Conservation (phyloP, 176 grass and related monocot genomes). For the Eragrostis nindensis region DNA sequence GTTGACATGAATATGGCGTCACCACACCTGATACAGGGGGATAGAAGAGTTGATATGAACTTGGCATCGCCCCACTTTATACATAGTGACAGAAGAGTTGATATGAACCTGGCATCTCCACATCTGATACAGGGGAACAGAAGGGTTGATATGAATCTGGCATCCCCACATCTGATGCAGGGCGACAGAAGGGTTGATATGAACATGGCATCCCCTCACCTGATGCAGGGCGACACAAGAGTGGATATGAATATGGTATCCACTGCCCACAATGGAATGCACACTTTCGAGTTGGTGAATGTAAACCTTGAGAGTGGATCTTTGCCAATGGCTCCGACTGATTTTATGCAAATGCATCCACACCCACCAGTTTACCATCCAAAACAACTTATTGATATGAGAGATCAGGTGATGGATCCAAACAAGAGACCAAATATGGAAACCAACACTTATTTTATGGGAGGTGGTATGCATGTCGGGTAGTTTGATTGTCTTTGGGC, state of each 20-base stretch:
- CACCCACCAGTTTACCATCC: constrained; percentile 58
- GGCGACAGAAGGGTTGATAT: constrained; percentile 55
- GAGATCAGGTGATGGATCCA: constrained; percentile 59
- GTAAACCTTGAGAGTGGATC: constrained; percentile 56
- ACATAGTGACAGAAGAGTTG: constrained; percentile 53
- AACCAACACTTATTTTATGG: constrained; percentile 60
- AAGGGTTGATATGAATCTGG: constrained; percentile 53
- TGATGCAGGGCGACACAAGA: constrained; percentile 44
- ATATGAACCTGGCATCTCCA: constrained; percentile 56
- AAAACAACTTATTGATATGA: constrained; percentile 55
- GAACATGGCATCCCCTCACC: constrained; percentile 42
- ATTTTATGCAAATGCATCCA: constrained; percentile 71
- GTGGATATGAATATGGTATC: constrained; percentile 68
- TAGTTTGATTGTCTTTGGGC: constrained; percentile 39
- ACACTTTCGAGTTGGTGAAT: constrained; percentile 58
- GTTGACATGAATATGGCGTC: constrained; percentile 59
- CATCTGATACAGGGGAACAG: constrained; percentile 47
- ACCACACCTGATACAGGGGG: constrained; percentile 50
- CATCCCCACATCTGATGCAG: constrained; percentile 47
- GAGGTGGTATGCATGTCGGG: constrained; percentile 66
- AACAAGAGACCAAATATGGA: constrained; percentile 71
- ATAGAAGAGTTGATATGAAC: constrained; percentile 50
- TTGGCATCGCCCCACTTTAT: constrained; percentile 48
- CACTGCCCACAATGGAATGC: constrained; percentile 49
- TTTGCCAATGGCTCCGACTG: constrained; percentile 58